phyloP scores from a whole-genome alignment of 2,329 filamentous ascomycete species.

The Corynespora cassiicola region DNA sequence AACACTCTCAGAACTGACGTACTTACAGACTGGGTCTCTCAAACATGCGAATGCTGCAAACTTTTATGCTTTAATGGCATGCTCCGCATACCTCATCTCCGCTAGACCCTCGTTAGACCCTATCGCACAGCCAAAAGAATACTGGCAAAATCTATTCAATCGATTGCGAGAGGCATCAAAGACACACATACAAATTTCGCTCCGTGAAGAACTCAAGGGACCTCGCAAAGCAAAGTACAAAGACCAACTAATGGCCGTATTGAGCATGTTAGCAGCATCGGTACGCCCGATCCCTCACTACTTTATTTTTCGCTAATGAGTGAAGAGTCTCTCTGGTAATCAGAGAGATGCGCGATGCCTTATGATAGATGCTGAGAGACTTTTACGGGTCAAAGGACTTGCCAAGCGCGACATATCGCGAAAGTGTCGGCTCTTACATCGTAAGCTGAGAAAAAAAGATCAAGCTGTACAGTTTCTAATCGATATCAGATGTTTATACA shows the following conservation, averaged over 20 bases:
- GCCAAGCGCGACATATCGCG: constrained; percentile 47
- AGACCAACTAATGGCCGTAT: constrained; percentile 23
- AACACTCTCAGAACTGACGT: constrained; percentile 20
- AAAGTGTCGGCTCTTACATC: constrained; percentile 52
- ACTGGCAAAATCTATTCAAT: constrained; percentile 5
- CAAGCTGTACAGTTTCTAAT: too few species aligned
- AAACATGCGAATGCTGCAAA: constrained; percentile 21
- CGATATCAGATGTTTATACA: constrained; percentile 15
- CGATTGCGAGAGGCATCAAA: constrained; percentile 10
- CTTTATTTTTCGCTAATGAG: not conserved
- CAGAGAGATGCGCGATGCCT: constrained; percentile 43
- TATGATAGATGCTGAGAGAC: constrained; percentile 52
- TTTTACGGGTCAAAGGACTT: constrained; percentile 50
- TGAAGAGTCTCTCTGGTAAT: constrained; percentile 19
- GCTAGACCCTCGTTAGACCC: constrained; percentile 1
- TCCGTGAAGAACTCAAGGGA: constrained; percentile 16
- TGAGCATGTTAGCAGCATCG: constrained; percentile 19
- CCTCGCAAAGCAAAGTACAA: constrained; percentile 21
- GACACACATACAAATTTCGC: constrained; percentile 20
- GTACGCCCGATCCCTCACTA: constrained; percentile 9
- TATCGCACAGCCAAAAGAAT: constrained; percentile 3
- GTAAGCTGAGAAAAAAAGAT: too few species aligned
- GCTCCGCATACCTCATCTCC: constrained; percentile 13
- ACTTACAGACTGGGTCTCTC: constrained; percentile 8
- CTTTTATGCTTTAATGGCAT: constrained; percentile 17